Percentiles rank a stretch among this genome's conserved stretches.
Conservation (phyloP, 73 alveolate genomes). For the Paramecium tetraurelia region DNA sequence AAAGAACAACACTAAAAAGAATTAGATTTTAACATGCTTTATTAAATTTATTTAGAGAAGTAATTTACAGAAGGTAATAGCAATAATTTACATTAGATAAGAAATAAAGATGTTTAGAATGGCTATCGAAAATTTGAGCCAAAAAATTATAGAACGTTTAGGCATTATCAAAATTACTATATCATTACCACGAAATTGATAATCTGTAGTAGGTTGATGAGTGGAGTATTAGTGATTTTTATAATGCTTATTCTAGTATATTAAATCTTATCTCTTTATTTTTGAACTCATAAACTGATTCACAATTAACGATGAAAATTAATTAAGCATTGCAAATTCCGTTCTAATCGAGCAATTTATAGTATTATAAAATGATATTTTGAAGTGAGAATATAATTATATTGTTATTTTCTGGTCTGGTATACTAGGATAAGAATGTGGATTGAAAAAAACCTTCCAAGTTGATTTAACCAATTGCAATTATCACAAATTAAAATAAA, state of each 20-base stretch:
- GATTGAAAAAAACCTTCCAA: not conserved
- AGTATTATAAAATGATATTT: not conserved
- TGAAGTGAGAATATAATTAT: not conserved
- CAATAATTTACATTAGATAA: not conserved
- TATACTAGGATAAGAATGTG: not conserved
- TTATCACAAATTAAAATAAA: not conserved
- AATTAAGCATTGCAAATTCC: not conserved
- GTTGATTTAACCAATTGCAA: not conserved
- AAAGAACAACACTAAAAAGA: not conserved
- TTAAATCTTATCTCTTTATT: not conserved
- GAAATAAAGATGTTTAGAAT: constrained; percentile 14
- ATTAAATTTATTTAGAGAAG: not conserved
- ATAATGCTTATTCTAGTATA: not conserved
- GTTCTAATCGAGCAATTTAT: not conserved
- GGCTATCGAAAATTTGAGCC: not conserved
- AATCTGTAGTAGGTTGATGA: not conserved
- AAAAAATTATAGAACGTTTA: not conserved
- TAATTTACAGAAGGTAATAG: not conserved
- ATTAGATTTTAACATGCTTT: not conserved
- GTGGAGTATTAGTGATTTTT: not conserved
- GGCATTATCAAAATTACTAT: not conserved
- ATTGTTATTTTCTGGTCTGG: not conserved
- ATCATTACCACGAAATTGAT: not conserved
- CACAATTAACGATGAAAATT: not conserved
- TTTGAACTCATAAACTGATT: not conserved